Evolutionary conservation across 2,329 filamentous ascomycete species (phyloP).

Genomic region (Penicillium hesseltinei): DNA sequence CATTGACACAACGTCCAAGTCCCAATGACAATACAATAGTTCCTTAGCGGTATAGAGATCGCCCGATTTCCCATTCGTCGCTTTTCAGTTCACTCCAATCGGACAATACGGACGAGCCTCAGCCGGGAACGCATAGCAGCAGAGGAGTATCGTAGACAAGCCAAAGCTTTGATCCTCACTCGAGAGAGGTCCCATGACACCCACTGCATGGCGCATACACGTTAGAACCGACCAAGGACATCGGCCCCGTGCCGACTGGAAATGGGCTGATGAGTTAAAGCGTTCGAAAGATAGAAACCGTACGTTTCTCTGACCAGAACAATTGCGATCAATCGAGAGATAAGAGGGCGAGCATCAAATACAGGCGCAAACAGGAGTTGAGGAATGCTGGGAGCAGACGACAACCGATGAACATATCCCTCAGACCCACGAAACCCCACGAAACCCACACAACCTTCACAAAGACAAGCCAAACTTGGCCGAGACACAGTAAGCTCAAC

Average conservation of each 20-base stretch:
- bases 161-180: constrained; percentile 92
- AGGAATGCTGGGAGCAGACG: constrained; percentile 14
- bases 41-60: constrained; percentile 10
- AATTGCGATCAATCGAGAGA: constrained; percentile 7
- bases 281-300: constrained; percentile 9
- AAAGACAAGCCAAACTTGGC: constrained; percentile 12
- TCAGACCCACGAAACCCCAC: constrained; percentile 5
- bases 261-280: constrained; percentile 9
- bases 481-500: constrained; percentile 5
- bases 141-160: constrained; percentile 64
- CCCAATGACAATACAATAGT: constrained; percentile 10
- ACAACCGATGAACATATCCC: constrained; percentile 17
- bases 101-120: constrained; percentile 5
- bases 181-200: constrained; percentile 74
- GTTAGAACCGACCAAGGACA: constrained; percentile 7
- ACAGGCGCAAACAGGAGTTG: constrained; percentile 12
- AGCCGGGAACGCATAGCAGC: constrained; percentile 12
- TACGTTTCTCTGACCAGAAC: constrained; percentile 9
- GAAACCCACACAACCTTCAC: constrained; percentile 13
- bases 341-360: not conserved
- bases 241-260: not conserved
- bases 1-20: constrained; percentile 7
- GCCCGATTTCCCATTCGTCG: constrained; percentile 16
- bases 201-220: constrained; percentile 25
- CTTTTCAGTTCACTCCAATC: constrained; percentile 14